phyloP scores from a whole-genome alignment of 2,329 filamentous ascomycete genomes.

The Beauveria australis region DNA sequence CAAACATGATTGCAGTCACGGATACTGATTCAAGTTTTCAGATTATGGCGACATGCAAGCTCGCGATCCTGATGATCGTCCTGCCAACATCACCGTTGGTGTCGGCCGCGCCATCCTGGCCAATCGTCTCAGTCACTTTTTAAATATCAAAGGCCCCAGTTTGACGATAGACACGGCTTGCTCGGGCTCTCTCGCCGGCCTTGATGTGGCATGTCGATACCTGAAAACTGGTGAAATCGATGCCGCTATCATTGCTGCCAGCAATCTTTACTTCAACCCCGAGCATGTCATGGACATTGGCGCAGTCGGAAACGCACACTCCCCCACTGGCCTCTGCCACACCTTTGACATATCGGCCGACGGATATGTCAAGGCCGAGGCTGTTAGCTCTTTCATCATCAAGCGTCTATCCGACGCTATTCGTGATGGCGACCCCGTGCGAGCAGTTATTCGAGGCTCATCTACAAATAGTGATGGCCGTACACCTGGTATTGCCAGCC shows the following conservation, averaged over 20 bases:
- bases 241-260: slow-evolving; percentile 29
- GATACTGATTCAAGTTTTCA: not conserved
- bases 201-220: slow-evolving; percentile 31
- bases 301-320: slow-evolving; percentile 30
- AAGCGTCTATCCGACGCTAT: slow-evolving; percentile 37
- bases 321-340: slow-evolving; percentile 19
- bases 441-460: not conserved
- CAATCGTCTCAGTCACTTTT: slow-evolving; percentile 39
- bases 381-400: slow-evolving; percentile 31
- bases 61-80: slow-evolving; percentile 34
- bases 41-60: slow-evolving; percentile 20
- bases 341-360: slow-evolving; percentile 29
- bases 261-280: slow-evolving; percentile 34
- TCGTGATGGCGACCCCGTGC: slow-evolving; percentile 9
- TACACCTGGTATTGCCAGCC: slow-evolving; percentile 5
- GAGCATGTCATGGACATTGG: slow-evolving; percentile 34
- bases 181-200: slow-evolving; percentile 35
- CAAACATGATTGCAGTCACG: not conserved
- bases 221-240: slow-evolving; percentile 12
- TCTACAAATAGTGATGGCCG: not conserved
- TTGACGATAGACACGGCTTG: slow-evolving; percentile 46
- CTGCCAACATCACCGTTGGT: slow-evolving; percentile 38
- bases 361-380: slow-evolving; percentile 40
- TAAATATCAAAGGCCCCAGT: slow-evolving; percentile 38
- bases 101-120: slow-evolving; percentile 39